Base-by-base conservation (phyloP, 2,329 filamentous ascomycete genomes). In the Harringtonia aguacate region DNA sequence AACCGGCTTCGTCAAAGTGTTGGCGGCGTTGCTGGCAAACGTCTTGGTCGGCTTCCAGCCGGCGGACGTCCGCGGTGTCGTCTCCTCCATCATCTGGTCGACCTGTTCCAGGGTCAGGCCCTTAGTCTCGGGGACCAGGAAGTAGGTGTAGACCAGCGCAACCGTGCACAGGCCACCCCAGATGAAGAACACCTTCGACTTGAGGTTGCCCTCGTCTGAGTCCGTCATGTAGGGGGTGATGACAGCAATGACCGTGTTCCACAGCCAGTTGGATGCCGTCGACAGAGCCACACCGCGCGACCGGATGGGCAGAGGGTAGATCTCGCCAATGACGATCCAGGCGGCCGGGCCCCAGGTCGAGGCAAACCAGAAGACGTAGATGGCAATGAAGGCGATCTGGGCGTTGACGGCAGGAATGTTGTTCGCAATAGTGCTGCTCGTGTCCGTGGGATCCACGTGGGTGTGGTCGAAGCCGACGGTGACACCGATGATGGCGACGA, bases 281-380 rank as follows among this genome's bases (percentile, higher is more conserved):
- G 86, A 89, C 36, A 94, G 74, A 55, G 76, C 86, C 48, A 94
- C 86, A 68, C 88, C 88, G 53, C 86, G 84, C 34, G 88, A 84
- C 57, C 88, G 84, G 65, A 94, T 90, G 49, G 85, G 86, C 43
- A 94, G 77, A 46, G 87, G 86, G 77, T 84, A 94, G 64, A 92
- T 84, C 69, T 95, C 87, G 60, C 87, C 87, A 56, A 92, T 89
- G 54, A 94, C 75, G 43, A 83, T 77, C 84, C 83, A 88, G 43
- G 84, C 75, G 40, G 79, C 82, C 8, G 86, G 86, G 43, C 87
- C 87, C 87, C 86, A 94, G 51, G 87, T 94, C 46, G 76, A 80
- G 48, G 87, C 87, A 62, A 94, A 94, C 74, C 83, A 90, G 75
- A 86, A 88, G 72, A 94, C 89, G 74, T 88, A 92, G 69, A 94